A percentile compares a stretch with the other conserved stretches of the same genome.
These are phyloP conservation scores for Botryotinia globosa DNA, from an alignment of 2,329 filamentous ascomycete species.

Conservation along the genomic window DNA sequence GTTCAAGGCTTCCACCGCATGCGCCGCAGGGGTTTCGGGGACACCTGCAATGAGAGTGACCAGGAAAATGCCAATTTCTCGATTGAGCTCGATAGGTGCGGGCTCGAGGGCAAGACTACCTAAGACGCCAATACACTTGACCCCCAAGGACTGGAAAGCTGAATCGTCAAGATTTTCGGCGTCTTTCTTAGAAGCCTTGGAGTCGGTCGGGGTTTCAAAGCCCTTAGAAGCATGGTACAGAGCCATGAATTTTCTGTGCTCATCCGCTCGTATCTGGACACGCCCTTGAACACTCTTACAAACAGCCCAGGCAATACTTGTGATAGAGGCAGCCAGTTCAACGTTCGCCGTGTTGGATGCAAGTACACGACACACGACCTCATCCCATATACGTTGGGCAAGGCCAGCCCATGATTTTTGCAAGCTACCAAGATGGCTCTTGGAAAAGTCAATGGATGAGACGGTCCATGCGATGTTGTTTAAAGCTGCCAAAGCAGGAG, in stretches of 20 bases:
- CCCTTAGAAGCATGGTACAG: conserved; percentile 59
- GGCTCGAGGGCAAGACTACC: conserved; percentile 60
- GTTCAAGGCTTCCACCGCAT: conserved; percentile 62
- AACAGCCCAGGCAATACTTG: conserved; percentile 64
- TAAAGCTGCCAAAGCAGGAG: conserved; percentile 56
- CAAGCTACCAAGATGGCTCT: conserved; percentile 50
- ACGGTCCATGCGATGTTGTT: conserved; percentile 68
- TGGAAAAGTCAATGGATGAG: conserved; percentile 57
- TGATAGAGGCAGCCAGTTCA: conserved; percentile 59
- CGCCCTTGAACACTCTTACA: conserved; percentile 52
- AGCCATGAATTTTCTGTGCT: conserved; percentile 62
- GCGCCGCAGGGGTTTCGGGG: conserved; percentile 53
- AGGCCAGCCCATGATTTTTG: conserved; percentile 53
- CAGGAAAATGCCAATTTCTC: conserved; percentile 62
- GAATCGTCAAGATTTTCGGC: conserved; percentile 42
- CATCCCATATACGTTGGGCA: conserved; percentile 56
- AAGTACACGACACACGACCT: conserved; percentile 55
- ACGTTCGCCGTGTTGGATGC: conserved; percentile 60
- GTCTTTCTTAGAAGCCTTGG: conserved; percentile 24
- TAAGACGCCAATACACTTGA: conserved; percentile 65
- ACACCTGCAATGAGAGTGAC: conserved; percentile 52
- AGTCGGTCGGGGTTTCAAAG: conserved; percentile 33
- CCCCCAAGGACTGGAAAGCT: conserved; percentile 58
- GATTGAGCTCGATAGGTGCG: conserved; percentile 53
- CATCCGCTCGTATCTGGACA: conserved; percentile 49